phyloP scores from a whole-genome alignment of 306 rosid genomes.

The Leucaena leucocephala region DNA sequence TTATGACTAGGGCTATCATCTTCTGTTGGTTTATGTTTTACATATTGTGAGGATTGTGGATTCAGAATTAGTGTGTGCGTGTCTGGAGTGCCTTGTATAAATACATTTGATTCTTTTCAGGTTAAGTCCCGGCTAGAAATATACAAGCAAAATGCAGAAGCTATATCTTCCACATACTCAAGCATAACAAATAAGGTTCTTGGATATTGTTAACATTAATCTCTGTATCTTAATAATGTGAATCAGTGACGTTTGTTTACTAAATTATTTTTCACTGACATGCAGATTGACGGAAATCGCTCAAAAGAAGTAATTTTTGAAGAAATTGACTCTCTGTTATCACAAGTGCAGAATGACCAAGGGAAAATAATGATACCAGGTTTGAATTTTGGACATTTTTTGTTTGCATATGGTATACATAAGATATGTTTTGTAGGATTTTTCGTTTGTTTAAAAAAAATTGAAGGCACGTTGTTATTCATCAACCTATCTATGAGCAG shows the following conservation, averaged over 20 bases:
- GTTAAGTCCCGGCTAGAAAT: constrained; percentile 78
- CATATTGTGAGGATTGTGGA: not conserved
- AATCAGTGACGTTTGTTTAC: constrained; percentile 25
- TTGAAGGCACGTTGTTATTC: constrained; percentile 8
- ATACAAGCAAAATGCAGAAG: constrained; percentile 81
- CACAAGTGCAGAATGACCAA: constrained; percentile 58
- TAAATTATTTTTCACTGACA: constrained; percentile 27
- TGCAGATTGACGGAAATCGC: constrained; percentile 80
- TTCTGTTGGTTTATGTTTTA: constrained; percentile 14
- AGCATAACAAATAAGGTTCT: constrained; percentile 69
- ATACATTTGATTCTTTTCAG: constrained; percentile 44
- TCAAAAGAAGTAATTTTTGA: constrained; percentile 69
- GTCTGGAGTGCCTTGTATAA: constrained; percentile 19
- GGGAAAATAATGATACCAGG: constrained; percentile 50
- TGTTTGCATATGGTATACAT: constrained; percentile 15
- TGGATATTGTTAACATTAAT: constrained; percentile 21
- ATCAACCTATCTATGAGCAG: constrained; percentile 10
- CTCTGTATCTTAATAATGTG: constrained; percentile 25
- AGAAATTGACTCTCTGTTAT: constrained; percentile 67
- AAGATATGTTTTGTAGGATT: not conserved
- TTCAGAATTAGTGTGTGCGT: not conserved
- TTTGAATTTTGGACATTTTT: constrained; percentile 34
- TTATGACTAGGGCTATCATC: constrained; percentile 11
- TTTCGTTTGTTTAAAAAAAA: constrained; percentile 5
- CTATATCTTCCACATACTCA: constrained; percentile 66